phyloP scores from a whole-genome alignment of 805 yeast species.

The Metschnikowia peoriensis region DNA sequence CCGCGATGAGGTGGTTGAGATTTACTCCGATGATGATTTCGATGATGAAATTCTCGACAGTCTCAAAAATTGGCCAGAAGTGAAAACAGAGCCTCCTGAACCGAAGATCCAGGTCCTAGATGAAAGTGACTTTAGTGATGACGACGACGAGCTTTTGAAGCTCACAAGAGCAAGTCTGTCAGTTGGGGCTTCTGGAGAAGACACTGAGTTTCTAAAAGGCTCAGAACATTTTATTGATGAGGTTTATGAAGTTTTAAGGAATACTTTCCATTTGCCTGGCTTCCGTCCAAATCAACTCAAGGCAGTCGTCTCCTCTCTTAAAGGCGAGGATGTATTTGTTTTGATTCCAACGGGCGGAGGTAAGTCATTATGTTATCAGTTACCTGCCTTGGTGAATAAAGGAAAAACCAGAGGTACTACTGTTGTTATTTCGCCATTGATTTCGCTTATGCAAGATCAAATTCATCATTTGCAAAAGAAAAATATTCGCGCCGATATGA shows the following conservation, averaged over 20 bases:
- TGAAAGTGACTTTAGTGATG: constrained; percentile 29
- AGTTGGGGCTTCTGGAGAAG: not conserved
- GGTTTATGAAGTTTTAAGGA: constrained; percentile 53
- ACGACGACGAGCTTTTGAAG: constrained; percentile 29
- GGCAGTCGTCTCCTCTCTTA: constrained; percentile 73
- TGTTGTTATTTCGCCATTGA: constrained; percentile 88
- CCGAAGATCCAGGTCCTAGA: constrained; percentile 5
- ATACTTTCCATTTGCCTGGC: constrained; percentile 57
- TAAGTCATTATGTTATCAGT: constrained; percentile 90
- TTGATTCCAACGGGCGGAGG: constrained; percentile 99
- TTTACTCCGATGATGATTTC: constrained; percentile 35
- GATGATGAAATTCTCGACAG: constrained; percentile 19
- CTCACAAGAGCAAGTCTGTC: constrained; percentile 11
- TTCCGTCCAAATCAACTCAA: constrained; percentile 85
- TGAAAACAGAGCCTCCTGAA: constrained; percentile 7
- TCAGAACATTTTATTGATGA: constrained; percentile 63
- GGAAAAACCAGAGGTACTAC: constrained; percentile 84
- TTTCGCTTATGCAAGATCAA: constrained; percentile 97
- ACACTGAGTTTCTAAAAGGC: constrained; percentile 18
- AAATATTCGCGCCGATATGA: constrained; percentile 80
- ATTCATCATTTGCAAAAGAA: constrained; percentile 72
- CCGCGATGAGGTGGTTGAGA: constrained; percentile 39
- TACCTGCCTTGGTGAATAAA: constrained; percentile 79
- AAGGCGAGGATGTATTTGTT: constrained; percentile 87
- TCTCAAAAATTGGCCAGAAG: constrained; percentile 11